Percentiles rank a stretch among this genome's conserved stretches.
Evolutionary conservation across 805 yeast species (phyloP).

Genomic region (Wickerhamomyces pijperi): DNA sequence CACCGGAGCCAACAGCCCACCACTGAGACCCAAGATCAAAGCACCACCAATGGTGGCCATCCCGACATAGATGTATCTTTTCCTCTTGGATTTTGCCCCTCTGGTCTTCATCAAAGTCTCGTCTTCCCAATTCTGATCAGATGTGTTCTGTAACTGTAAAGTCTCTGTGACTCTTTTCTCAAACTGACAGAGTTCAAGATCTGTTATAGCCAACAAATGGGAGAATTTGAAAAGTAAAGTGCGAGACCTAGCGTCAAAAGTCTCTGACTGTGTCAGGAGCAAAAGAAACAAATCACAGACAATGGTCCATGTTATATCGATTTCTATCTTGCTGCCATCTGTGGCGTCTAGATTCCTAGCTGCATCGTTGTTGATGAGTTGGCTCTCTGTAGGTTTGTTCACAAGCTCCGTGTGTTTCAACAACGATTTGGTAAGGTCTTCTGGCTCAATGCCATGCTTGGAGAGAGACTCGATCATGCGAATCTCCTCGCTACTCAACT

Average conservation of each 20-base stretch:
- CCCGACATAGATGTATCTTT: constrained; percentile 78
- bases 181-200: constrained; percentile 74
- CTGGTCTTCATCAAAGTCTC: constrained; percentile 56
- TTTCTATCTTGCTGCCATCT: constrained; percentile 31
- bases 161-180: constrained; percentile 87
- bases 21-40: constrained; percentile 84
- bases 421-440: constrained; percentile 59
- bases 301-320: constrained; percentile 88
- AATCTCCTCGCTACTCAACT: constrained; percentile 64
- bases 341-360: constrained; percentile 24
- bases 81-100: constrained; percentile 51
- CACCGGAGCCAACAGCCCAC: constrained; percentile 93
- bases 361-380: too few species aligned
- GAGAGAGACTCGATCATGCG: constrained; percentile 81
- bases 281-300: constrained; percentile 82
- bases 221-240: constrained; percentile 67
- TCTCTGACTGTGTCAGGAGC: constrained; percentile 61
- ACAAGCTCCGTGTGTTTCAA: constrained; percentile 31
- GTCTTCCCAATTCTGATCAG: constrained; percentile 72
- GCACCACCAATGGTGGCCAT: constrained; percentile 96
- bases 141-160: constrained; percentile 74
- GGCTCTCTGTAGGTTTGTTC: too few species aligned
- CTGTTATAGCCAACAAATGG: constrained; percentile 38
- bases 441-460: constrained; percentile 67
- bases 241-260: constrained; percentile 84